Conservation (phyloP, 2,329 filamentous ascomycete genomes). For the Fusarium nodosum region DNA sequence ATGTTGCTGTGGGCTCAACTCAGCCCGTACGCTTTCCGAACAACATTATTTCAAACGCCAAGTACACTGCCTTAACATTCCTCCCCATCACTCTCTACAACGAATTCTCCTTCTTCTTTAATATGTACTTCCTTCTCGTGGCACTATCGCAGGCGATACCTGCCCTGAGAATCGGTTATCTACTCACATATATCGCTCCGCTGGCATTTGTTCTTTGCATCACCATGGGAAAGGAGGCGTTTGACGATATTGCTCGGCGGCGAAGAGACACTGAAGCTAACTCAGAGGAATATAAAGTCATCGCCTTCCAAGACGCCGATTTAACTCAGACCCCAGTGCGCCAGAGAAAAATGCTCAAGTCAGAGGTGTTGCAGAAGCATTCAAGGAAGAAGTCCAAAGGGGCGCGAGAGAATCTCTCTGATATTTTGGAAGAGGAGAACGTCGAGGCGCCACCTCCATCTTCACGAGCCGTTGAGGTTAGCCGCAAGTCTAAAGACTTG, state of each 20-base stretch:
- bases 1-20: conserved; percentile 79
- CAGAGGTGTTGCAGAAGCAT: conserved; percentile 52
- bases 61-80: conserved; percentile 96
- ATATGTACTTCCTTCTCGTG: conserved; percentile 97
- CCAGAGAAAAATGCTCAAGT: conserved; percentile 60
- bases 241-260: conserved; percentile 89
- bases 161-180: conserved; percentile 89
- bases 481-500: conserved; percentile 86
- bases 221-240: conserved; percentile 94
- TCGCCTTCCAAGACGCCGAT: conserved; percentile 75
- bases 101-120: conserved; percentile 99
- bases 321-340: conserved; percentile 57
- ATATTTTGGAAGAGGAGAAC: conserved; percentile 77
- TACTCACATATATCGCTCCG: conserved; percentile 94
- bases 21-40: conserved; percentile 85
- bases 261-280: conserved; percentile 94
- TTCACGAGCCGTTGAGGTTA: conserved; percentile 73
- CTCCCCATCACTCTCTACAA: conserved; percentile 95
- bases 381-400: conserved; percentile 51
- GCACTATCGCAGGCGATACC: conserved; percentile 94
- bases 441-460: conserved; percentile 58
- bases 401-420: conserved; percentile 62
- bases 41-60: conserved; percentile 95
- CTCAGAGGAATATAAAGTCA: conserved; percentile 85
- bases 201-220: conserved; percentile 92